Percentiles rank a stretch among this genome's conserved stretches.
phyloP scores from a whole-genome alignment of 2,329 filamentous ascomycete genomes.

The Fusarium poae region DNA sequence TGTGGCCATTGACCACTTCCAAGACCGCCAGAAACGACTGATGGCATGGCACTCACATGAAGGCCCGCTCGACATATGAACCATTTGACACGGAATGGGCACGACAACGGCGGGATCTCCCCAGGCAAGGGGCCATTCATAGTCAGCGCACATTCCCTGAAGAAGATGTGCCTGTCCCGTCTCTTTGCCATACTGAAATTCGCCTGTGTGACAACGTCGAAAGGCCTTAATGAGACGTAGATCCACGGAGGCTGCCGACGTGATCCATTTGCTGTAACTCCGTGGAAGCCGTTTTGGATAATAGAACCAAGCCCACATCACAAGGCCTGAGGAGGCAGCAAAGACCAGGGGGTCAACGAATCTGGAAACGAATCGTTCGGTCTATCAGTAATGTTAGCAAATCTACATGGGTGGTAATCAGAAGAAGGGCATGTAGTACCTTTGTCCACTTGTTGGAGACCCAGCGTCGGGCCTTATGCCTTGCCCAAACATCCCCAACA shows the following conservation, averaged over 20 bases:
- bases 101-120: slow-evolving; percentile 77
- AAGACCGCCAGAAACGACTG: slow-evolving; percentile 75
- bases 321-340: slow-evolving; percentile 75
- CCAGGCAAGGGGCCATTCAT: slow-evolving; percentile 75
- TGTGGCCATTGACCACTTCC: slow-evolving; percentile 79
- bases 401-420: not conserved
- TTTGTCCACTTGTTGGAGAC: slow-evolving; percentile 62
- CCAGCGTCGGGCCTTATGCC: slow-evolving; percentile 59
- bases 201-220: slow-evolving; percentile 71
- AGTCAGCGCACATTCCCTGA: slow-evolving; percentile 78
- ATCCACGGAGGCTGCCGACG: slow-evolving; percentile 80
- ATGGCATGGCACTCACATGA: slow-evolving; percentile 81
- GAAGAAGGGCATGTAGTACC: slow-evolving; percentile 48
- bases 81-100: slow-evolving; percentile 85
- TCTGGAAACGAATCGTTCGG: slow-evolving; percentile 53
- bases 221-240: slow-evolving; percentile 79
- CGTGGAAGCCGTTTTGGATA: slow-evolving; percentile 75
- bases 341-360: slow-evolving; percentile 78
- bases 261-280: slow-evolving; percentile 86
- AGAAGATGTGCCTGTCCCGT: slow-evolving; percentile 78
- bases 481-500: slow-evolving; percentile 74
- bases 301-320: slow-evolving; percentile 95
- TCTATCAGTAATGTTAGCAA: slow-evolving; percentile 44
- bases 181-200: slow-evolving; percentile 79
- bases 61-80: slow-evolving; percentile 82